Percentiles rank a stretch among this genome's conserved stretches.
Evolutionary conservation across 768 basidiomycete genomes (phyloP).

Genomic region (Steccherinum ochraceum): DNA sequence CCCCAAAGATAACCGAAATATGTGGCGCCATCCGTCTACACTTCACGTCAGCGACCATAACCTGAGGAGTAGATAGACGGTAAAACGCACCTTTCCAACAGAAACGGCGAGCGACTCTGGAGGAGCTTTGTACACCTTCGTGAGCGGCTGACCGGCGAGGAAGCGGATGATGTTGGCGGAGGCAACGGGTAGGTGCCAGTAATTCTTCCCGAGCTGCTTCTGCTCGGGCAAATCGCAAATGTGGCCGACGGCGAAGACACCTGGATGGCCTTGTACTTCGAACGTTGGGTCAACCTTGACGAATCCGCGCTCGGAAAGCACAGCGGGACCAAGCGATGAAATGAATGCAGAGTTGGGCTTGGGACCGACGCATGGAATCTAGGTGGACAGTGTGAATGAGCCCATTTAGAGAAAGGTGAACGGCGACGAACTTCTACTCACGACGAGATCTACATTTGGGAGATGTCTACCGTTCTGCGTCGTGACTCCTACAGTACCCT

Average conservation of each 20-base stretch:
- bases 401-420: too few relatives aligned
- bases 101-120: conserved; percentile 45
- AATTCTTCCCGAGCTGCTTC: conserved; percentile 46
- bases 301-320: conserved; percentile 28
- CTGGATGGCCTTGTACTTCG: conserved; percentile 41
- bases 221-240: conserved; percentile 56
- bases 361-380: conserved; percentile 21
- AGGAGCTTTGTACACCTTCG: conserved; percentile 42
- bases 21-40: conserved; percentile 20
- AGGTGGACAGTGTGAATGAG: not conserved
- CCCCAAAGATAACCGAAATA: conserved; percentile 26
- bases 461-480: conserved; percentile 46
- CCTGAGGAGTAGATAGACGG: too few relatives aligned
- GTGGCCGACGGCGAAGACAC: conserved; percentile 61
- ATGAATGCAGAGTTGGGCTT: conserved; percentile 49
- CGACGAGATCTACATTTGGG: conserved; percentile 47
- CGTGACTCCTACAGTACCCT: conserved; percentile 28
- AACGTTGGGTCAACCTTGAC: conserved; percentile 52
- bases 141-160: conserved; percentile 28
- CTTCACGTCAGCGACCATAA: too few relatives aligned
- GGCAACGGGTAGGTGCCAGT: conserved; percentile 36
- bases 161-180: conserved; percentile 42
- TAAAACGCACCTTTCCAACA: conserved; percentile 44
- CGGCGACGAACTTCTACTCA: too few relatives aligned
- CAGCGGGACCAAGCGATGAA: conserved; percentile 27